A percentile compares a stretch with the other conserved stretches of the same genome.
These are phyloP conservation scores for Pseudogymnoascus sp. DNA, from an alignment of 2,329 filamentous ascomycete genomes.

Conservation along the genomic window DNA sequence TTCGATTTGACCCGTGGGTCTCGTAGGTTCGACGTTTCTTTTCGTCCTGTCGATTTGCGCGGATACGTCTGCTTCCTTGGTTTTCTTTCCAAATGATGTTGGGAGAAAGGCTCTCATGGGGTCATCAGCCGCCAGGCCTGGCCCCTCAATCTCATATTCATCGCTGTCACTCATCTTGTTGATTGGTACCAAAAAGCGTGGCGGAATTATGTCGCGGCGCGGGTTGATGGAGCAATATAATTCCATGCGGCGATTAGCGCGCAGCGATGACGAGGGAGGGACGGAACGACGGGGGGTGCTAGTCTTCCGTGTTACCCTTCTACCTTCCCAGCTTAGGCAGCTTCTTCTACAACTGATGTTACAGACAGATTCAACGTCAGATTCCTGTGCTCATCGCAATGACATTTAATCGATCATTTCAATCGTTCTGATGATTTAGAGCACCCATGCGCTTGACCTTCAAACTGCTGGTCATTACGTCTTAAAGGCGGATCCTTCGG, in stretches of 20 bases:
- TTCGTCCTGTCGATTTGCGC: conserved; percentile 76
- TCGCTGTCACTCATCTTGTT: conserved; percentile 51
- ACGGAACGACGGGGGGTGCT: not conserved
- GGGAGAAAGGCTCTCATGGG: conserved; percentile 73
- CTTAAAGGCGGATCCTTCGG: conserved; percentile 3
- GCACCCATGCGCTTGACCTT: not conserved
- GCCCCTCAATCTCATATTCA: conserved; percentile 49
- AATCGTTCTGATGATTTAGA: not conserved
- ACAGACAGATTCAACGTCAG: not conserved
- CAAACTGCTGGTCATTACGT: not conserved
- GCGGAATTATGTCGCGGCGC: not conserved
- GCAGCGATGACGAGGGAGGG: conserved; percentile 4
- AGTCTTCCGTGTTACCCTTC: not conserved
- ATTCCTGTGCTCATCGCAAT: not conserved
- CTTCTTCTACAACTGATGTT: not conserved
- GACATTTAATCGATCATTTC: conserved; percentile 1
- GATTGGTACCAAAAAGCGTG: not conserved
- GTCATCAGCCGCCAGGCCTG: conserved; percentile 53
- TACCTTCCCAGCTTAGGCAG: not conserved
- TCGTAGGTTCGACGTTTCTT: conserved; percentile 40
- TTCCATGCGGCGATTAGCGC: conserved; percentile 9
- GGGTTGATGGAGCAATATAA: not conserved
- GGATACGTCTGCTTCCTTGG: conserved; percentile 63
- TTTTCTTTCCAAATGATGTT: conserved; percentile 75
- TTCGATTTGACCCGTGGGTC: conserved; percentile 21